Evolutionary conservation across 768 basidiomycete species (phyloP).

Genomic region (Russula sp.): DNA sequence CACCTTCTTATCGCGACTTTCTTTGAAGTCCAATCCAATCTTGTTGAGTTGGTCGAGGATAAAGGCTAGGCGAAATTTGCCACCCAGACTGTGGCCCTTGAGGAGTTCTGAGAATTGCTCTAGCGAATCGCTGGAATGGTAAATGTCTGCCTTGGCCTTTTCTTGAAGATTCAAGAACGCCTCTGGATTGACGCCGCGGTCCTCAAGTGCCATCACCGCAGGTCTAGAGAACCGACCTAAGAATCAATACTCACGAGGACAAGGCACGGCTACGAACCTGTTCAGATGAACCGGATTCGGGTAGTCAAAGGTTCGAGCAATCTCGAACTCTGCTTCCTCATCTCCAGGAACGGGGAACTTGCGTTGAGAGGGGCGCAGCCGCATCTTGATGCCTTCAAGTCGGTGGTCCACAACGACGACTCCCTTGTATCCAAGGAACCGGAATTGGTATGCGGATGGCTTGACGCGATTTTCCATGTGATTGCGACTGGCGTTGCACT

Average conservation of each 20-base stretch:
- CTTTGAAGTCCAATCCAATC: slow-evolving; percentile 43
- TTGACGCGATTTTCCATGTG: not conserved
- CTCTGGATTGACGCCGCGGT: slow-evolving; percentile 52
- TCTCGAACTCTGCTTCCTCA: slow-evolving; percentile 55
- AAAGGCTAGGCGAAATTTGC: slow-evolving; percentile 40
- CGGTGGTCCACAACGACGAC: slow-evolving; percentile 59
- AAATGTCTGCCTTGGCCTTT: slow-evolving; percentile 45
- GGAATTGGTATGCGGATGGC: slow-evolving; percentile 57
- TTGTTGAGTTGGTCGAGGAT: slow-evolving; percentile 44
- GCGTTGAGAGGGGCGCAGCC: slow-evolving; percentile 63
- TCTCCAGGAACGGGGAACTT: slow-evolving; percentile 55
- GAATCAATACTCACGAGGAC: not conserved
- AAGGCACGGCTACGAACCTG: slow-evolving; percentile 36
- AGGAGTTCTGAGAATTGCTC: slow-evolving; percentile 43
- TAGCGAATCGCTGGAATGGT: slow-evolving; percentile 54
- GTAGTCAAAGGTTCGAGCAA: slow-evolving; percentile 52
- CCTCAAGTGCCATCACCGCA: slow-evolving; percentile 73
- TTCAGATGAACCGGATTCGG: slow-evolving; percentile 67
- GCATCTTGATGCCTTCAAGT: slow-evolving; percentile 60
- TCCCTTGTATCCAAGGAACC: slow-evolving; percentile 76
- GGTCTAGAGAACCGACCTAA: slow-evolving; percentile 36
- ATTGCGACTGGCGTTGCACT: slow-evolving; percentile 35
- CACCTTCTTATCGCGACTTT: slow-evolving; percentile 27
- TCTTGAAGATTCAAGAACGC: slow-evolving; percentile 59
- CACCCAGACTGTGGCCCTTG: slow-evolving; percentile 38